Base-by-base conservation (phyloP, 2,329 filamentous ascomycete species). In the Fusarium buxicola region DNA sequence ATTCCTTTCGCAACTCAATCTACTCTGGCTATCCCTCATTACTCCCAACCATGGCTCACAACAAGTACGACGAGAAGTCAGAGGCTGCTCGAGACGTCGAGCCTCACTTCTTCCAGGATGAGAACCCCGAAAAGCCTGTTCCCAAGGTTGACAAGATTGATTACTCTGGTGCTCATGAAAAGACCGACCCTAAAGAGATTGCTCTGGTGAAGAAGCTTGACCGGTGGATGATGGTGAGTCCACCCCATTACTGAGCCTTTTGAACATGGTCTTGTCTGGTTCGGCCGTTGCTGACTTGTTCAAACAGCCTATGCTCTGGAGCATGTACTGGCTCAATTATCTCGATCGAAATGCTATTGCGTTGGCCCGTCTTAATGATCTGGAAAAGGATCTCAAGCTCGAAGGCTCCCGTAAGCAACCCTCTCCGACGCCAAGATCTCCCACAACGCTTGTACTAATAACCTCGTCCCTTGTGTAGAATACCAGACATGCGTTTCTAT, bases 341-440 rank as follows among this genome's bases (percentile, higher is more conserved):
- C 72, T 81, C 16, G 80, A 82, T 36, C 74, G 79, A 7, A 82
- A 82, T 53, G 80, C 80, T 25, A 82, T 83, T 60, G 78, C 79
- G 0, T 74, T 80, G 31, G 80, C 80, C 2, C 68, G 72, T 1
- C 58, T 76, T 13, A 76, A 76, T 18, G 64, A 69, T 38, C 68
- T 74, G 0, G 72, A 74, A 30, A 55, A 69, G 8, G 72, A 74
- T 24, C 60, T 74, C 0, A 71, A 72, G 15, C 67, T 70, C 2
- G 58, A 56, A 4, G 53, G 53, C 16, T 56, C 58, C n/a, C 41
- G 66, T 63, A 35, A 18, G 51, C 43, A 21, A 3, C 2, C 2
- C 1, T 4, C 3, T 3, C 1, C n/a, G n/a, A n/a, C n/a, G n/a
- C n/a, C 12, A 8, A 1, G 28, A 7, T 6, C 1, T 2, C 2